A percentile compares a stretch with the other conserved stretches of the same genome.
Conservation (phyloP, 2,329 filamentous ascomycete genomes). For the Geoglossum cookeanum region DNA sequence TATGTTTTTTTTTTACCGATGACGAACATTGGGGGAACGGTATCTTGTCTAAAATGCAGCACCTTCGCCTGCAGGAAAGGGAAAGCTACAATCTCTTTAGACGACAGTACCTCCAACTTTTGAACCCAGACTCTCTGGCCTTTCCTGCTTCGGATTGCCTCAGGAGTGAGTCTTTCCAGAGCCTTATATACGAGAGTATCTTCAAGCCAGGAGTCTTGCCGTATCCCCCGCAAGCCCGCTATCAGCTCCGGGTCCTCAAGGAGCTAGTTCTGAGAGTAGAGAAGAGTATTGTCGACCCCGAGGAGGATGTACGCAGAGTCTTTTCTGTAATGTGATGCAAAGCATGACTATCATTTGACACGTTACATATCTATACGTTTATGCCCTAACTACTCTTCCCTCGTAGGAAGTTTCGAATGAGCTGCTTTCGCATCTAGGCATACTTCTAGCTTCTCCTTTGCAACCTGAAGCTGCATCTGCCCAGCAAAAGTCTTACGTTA, state of each 20-base stretch:
- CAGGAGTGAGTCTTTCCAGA: slow-evolving; percentile 41
- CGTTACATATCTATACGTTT: slow-evolving; percentile 4
- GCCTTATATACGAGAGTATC: slow-evolving; percentile 43
- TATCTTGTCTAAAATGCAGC: neutral
- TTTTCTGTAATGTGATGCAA: slow-evolving; percentile 3
- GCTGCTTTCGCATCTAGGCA: slow-evolving; percentile 49
- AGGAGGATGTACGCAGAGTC: slow-evolving; percentile 57
- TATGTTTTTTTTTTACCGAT: slow-evolving; percentile 9
- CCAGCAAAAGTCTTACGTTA: slow-evolving; percentile 58
- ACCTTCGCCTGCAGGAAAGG: neutral
- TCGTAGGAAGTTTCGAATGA: slow-evolving; percentile 64
- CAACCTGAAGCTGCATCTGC: slow-evolving; percentile 45
- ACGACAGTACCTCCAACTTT: slow-evolving; percentile 63
- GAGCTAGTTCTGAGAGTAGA: slow-evolving; percentile 52
- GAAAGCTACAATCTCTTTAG: slow-evolving; percentile 31
- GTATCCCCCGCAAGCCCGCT: slow-evolving; percentile 45
- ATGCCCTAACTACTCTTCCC: slow-evolving; percentile 8
- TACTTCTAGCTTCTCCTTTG: slow-evolving; percentile 42
- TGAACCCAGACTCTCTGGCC: slow-evolving; percentile 37
- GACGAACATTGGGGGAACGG: slow-evolving; percentile 7
- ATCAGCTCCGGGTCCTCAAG: slow-evolving; percentile 56
- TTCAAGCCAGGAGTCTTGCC: slow-evolving; percentile 40
- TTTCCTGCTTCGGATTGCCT: slow-evolving; percentile 43
- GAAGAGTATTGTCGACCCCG: slow-evolving; percentile 56
- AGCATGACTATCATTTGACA: no score